These are phyloP conservation scores for Cyclaneusma minus DNA, from an alignment of 2,329 filamentous ascomycete species.

Conservation along the genomic window DNA sequence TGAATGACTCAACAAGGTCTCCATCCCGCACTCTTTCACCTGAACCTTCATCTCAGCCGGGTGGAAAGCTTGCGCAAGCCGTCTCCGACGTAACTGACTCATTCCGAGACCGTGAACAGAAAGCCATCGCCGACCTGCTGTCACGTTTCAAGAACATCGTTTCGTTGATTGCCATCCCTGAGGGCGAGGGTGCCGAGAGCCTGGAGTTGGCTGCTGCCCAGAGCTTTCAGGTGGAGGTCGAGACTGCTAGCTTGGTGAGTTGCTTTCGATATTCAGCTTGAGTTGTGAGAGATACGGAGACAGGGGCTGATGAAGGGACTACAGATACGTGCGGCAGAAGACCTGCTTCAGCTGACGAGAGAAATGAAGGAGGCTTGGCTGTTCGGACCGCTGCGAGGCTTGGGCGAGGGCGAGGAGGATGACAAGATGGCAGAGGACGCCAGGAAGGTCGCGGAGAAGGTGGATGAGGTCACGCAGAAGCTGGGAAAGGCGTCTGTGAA, in stretches of 20 bases:
- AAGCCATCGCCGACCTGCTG: slow-evolving; percentile 28
- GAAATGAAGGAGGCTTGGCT: slow-evolving; percentile 35
- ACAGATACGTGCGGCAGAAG: slow-evolving; percentile 20
- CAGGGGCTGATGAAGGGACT: not conserved
- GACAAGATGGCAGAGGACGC: slow-evolving; percentile 22
- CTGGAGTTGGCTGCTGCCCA: slow-evolving; percentile 16
- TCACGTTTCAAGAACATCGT: slow-evolving; percentile 28
- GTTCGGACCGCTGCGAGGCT: slow-evolving; percentile 27
- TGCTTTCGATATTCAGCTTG: slow-evolving; percentile 1
- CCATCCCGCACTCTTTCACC: too few species aligned
- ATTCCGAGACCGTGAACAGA: slow-evolving; percentile 27
- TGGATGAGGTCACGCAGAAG: slow-evolving; percentile 12
- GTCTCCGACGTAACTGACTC: slow-evolving; percentile 6
- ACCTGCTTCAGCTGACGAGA: slow-evolving; percentile 29
- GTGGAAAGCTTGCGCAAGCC: too few species aligned
- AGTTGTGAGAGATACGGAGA: not conserved
- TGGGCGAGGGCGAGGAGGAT: slow-evolving; percentile 26
- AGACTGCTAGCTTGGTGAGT: slow-evolving; percentile 16
- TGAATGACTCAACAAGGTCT: too few species aligned
- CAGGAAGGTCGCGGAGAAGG: slow-evolving; percentile 15
- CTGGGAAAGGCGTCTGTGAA: slow-evolving; percentile 7
- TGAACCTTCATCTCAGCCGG: too few species aligned
- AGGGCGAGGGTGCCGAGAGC: slow-evolving; percentile 13
- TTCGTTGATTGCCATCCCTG: slow-evolving; percentile 10
- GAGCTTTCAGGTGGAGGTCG: slow-evolving; percentile 17